These are phyloP conservation scores for Paecilomyces sp. DNA, from an alignment of 2,329 filamentous ascomycete genomes.

Conservation along the genomic window DNA sequence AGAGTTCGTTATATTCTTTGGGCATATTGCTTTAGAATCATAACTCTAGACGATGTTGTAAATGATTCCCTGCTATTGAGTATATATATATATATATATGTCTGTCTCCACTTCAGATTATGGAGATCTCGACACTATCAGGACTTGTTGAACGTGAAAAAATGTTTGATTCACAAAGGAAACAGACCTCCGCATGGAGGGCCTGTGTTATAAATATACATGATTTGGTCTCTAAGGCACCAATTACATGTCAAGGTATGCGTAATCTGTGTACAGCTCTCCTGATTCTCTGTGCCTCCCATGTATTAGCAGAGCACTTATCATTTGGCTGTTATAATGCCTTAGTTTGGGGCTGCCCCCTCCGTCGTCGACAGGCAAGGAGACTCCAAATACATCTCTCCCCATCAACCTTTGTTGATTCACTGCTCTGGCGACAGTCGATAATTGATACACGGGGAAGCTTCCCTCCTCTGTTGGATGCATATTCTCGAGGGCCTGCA, in stretches of 20 bases:
- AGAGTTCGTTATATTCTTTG: neutral
- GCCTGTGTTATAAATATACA: no score
- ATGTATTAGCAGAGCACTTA: slow-evolving; percentile 12
- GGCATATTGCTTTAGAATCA: neutral
- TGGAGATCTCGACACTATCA: neutral
- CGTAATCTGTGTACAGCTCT: slow-evolving; percentile 7
- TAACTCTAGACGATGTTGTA: neutral
- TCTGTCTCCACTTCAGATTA: neutral
- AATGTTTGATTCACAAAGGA: no score
- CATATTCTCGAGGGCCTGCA: slow-evolving; percentile 7
- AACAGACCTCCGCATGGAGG: no score
- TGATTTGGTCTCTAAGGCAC: neutral
- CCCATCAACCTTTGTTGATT: slow-evolving; percentile 11
- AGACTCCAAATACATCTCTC: slow-evolving; percentile 12
- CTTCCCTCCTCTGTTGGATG: slow-evolving; percentile 18
- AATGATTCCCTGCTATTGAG: neutral
- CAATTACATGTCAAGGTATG: neutral
- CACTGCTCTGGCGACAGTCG: slow-evolving; percentile 12
- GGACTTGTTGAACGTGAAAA: no score
- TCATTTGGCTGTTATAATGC: slow-evolving; percentile 17
- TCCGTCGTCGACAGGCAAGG: slow-evolving; percentile 13
- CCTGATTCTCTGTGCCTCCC: slow-evolving; percentile 7
- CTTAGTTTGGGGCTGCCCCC: slow-evolving; percentile 15
- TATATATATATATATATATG: neutral
- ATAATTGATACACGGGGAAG: slow-evolving; percentile 16